Evolutionary conservation across 2,329 filamentous ascomycete species (phyloP).

Genomic region (Helminthosporium solani): DNA sequence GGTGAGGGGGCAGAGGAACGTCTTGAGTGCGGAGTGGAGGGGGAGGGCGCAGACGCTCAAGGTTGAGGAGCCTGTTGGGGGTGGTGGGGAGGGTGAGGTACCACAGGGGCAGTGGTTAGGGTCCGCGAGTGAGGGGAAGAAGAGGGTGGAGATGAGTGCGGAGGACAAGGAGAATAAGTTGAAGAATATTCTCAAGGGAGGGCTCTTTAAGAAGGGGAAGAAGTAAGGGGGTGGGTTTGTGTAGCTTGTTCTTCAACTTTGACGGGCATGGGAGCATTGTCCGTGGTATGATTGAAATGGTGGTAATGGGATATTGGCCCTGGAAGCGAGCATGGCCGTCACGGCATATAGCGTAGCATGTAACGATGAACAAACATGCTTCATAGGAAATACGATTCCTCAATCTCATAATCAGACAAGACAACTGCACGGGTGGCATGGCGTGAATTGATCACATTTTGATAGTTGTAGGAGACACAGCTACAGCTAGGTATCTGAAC

Average conservation of each 20-base stretch:
- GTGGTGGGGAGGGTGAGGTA: background rate
- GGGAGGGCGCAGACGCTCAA: constrained; percentile 66
- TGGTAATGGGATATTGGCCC: too few species aligned
- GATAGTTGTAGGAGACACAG: constrained; percentile 39
- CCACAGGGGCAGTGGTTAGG: constrained; percentile 6
- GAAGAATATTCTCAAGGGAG: constrained; percentile 41
- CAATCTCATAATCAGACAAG: background rate
- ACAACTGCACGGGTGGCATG: constrained; percentile 5
- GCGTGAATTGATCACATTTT: constrained; percentile 42
- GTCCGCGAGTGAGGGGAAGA: constrained; percentile 33
- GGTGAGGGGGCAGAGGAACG: constrained; percentile 54
- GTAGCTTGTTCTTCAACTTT: too few species aligned
- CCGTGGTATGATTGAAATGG: too few species aligned
- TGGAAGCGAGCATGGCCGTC: too few species aligned
- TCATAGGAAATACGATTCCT: too few species aligned
- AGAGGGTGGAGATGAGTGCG: constrained; percentile 29
- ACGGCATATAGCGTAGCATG: too few species aligned
- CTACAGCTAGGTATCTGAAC: constrained; percentile 37
- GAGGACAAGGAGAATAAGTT: constrained; percentile 45
- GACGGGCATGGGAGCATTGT: too few species aligned
- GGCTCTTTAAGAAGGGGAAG: constrained; percentile 35
- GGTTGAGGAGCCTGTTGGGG: constrained; percentile 54
- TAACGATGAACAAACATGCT: too few species aligned
- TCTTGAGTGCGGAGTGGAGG: constrained; percentile 61
- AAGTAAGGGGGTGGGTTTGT: background rate